These are phyloP conservation scores for Lipomyces sp. DNA, from an alignment of 805 yeast species.

Conservation along the genomic window DNA sequence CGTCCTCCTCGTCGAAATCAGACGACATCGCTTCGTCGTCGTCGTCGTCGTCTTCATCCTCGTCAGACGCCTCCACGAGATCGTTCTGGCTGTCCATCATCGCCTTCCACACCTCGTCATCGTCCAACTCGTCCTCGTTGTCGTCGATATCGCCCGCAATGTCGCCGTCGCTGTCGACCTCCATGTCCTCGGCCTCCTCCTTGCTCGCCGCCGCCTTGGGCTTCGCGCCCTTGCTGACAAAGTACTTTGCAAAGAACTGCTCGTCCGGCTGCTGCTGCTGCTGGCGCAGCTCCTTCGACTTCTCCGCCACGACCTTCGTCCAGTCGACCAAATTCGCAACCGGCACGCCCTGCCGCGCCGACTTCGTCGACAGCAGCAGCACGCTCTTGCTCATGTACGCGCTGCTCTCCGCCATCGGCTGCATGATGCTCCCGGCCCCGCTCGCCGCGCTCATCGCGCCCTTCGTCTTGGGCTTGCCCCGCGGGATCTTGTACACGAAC, in stretches of 20 bases:
- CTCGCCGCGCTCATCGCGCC: constrained; percentile 1
- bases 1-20: constrained; percentile 36
- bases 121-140: constrained; percentile 59
- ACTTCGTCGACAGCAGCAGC: constrained; percentile 36
- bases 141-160: constrained; percentile 51
- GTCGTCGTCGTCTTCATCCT: constrained; percentile 57
- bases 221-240: constrained; percentile 35
- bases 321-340: constrained; percentile 88
- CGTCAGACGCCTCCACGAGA: constrained; percentile 40
- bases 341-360: constrained; percentile 50
- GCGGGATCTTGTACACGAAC: constrained; percentile 91
- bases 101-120: constrained; percentile 76
- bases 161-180: constrained; percentile 48
- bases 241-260: constrained; percentile 49
- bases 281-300: constrained; percentile 1
- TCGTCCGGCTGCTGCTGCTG: constrained; percentile 43
- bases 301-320: constrained; percentile 68
- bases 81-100: constrained; percentile 57
- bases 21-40: constrained; percentile 38
- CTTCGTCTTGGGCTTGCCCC: constrained; percentile 65
- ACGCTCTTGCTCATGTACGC: constrained; percentile 32
- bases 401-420: constrained; percentile 64
- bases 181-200: constrained; percentile 37
- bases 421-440: constrained; percentile 88
- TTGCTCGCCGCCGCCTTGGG: constrained; percentile 36